Percentiles rank a stretch among this genome's conserved stretches.
phyloP scores from a whole-genome alignment of 2,329 filamentous ascomycete genomes.

The Neonectria ditissima region DNA sequence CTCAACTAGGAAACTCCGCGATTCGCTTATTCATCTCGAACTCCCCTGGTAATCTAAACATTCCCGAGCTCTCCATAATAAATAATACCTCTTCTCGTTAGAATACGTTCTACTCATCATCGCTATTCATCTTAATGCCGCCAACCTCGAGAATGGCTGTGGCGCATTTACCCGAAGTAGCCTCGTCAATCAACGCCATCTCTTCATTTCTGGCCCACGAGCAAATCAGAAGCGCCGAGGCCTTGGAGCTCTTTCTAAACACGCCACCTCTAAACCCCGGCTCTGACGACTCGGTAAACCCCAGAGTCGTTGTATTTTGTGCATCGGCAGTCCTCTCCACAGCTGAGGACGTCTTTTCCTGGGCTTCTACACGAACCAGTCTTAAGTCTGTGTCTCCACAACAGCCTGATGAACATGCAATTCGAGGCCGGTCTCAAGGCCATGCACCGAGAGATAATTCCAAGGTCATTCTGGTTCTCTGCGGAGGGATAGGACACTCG shows the following conservation, averaged over 20 bases:
- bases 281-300: neutral
- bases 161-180: neutral
- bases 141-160: neutral
- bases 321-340: constrained; percentile 35
- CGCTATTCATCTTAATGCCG: neutral
- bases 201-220: constrained; percentile 34
- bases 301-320: constrained; percentile 32
- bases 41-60: no score
- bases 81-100: no score
- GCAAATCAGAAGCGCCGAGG: constrained; percentile 19
- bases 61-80: no score
- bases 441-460: neutral
- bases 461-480: constrained; percentile 28
- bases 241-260: constrained; percentile 23
- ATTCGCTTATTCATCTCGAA: no score
- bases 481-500: constrained; percentile 41
- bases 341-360: constrained; percentile 32
- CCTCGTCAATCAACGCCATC: constrained; percentile 23
- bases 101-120: neutral
- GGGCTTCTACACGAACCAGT: neutral
- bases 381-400: neutral
- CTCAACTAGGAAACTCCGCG: no score
- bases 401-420: neutral
- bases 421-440: neutral
- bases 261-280: neutral